Percentiles rank a stretch among this genome's conserved stretches.
Conservation (phyloP, 352 stramenopile genomes). For the Phytopythium boreale region DNA sequence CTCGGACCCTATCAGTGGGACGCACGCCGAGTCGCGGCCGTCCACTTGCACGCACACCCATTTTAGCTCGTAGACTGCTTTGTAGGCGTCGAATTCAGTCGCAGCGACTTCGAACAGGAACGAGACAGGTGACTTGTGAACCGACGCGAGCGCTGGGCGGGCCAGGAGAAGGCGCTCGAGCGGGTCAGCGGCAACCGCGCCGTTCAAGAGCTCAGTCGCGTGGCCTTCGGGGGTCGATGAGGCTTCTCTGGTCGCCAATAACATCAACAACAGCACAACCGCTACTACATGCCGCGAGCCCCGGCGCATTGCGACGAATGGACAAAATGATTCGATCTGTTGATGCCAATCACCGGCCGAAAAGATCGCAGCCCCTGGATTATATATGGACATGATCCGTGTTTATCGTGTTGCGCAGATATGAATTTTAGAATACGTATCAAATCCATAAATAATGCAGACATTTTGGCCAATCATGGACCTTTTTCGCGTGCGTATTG, state of each 20-base stretch:
- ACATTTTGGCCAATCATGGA: neutral
- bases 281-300: neutral
- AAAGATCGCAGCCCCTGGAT: neutral
- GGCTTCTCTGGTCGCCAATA: neutral
- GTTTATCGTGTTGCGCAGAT: neutral
- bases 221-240: neutral
- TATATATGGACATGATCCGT: neutral
- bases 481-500: too few relatives aligned
- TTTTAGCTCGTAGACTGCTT: conserved; percentile 11
- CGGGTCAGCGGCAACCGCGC: neutral
- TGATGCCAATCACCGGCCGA: neutral
- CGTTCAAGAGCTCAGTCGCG: neutral
- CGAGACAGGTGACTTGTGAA: conserved; percentile 21
- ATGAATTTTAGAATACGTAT: neutral
- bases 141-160: conserved; percentile 12
- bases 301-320: neutral
- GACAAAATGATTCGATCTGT: neutral
- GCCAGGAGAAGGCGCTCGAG: conserved; percentile 13
- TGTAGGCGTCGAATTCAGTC: conserved; percentile 9
- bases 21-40: conserved; percentile 12
- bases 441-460: neutral
- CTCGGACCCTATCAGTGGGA: conserved; percentile 17
- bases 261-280: neutral
- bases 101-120: conserved; percentile 18
- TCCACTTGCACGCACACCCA: conserved; percentile 28